Base-by-base conservation (phyloP, 805 yeast species). In the Tetrapisispora nanseiensis region DNA sequence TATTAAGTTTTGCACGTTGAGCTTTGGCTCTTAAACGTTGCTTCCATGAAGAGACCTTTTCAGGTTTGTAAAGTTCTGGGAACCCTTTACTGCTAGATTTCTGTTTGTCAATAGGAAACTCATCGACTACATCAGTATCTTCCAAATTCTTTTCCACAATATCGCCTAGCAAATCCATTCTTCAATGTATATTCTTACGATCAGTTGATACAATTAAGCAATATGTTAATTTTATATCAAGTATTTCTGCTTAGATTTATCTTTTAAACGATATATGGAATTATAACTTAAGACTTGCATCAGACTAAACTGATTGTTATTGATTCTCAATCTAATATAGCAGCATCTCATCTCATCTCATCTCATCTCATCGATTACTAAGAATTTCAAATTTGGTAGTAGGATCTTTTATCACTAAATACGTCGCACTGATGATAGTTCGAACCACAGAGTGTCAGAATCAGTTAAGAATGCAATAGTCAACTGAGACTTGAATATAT, bases 161-260 rank as follows among this genome's bases (percentile, higher is more conserved):
- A 48, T 83, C 90, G 9, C 85, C 83, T 22, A 82, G 61, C 45
- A 80, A 67, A 57, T 80, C 82, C 89, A 82, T 82, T 22, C 5
- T 30, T 26, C n/a, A 6, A 7, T 12, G 4, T 8, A 4, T 4
- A 22, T 7, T 20, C 21, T 22, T 6, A 23, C 13, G 15, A 32
- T 19, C n/a, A n/a, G n/a, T n/a, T n/a, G n/a, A n/a, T n/a, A n/a
- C n/a, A n/a, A n/a, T n/a, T n/a, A n/a, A n/a, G n/a, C n/a, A n/a
- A n/a, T n/a, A n/a, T n/a, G n/a, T n/a, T n/a, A n/a, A n/a, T n/a
- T n/a, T n/a, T n/a, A n/a, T n/a, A n/a, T n/a, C n/a, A n/a, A n/a
- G n/a, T n/a, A n/a, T n/a, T n/a, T n/a, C n/a, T n/a, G n/a, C n/a
- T n/a, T n/a, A n/a, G n/a, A n/a, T n/a, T n/a, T n/a, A n/a, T n/a